Base-by-base conservation (phyloP, 2,329 filamentous ascomycete species). In the Knufia petricola region DNA sequence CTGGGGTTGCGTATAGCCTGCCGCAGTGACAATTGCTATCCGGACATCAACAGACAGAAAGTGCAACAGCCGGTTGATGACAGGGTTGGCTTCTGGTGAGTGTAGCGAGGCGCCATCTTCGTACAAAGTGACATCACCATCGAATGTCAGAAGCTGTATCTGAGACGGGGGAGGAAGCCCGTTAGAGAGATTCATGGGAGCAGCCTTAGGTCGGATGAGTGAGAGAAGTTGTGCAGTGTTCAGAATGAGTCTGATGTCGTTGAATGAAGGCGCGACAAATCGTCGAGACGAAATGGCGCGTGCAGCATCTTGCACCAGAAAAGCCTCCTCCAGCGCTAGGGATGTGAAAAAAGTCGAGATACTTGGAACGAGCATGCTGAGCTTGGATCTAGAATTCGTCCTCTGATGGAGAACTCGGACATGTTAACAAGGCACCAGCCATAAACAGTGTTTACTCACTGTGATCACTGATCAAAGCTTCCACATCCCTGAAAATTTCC, bases 41-140 rank as follows among this genome's bases (percentile, higher is more conserved):
- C 84, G 85, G 55, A 90, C 85, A 52, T 84, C 82, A 56, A 82
- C 81, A 40, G 74, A 75, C 58, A 98, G 77, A 13, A 98, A 79
- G 52, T 82, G 81, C 48, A 81, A 60, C 40, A 82, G 77, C 8
- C 78, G 74, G 2, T 70, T 70, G 46, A 96, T 88, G 13, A 94
- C 80, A 0, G 87, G 85, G 63, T 85, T 94, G 13, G 78, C 74
- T 0, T 81, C 73, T 48, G 82, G 80, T 26, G 53, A 56, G 46
- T 53, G 54, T 7, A 98, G 73, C 55, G 80, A 86, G 59, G 87
- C 76, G 10, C 92, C 92, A 61, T 98, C 85, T 50, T 88, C 85
- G 64, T 98, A 98, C 19, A 98, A 75, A 1, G 92, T 98, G 44
- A 98, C 88, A 67, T 98, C 92, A 66, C 92, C 92, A 66, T 98